Base-by-base conservation (phyloP, 2,329 filamentous ascomycete species). In the Curvularia sp. region DNA sequence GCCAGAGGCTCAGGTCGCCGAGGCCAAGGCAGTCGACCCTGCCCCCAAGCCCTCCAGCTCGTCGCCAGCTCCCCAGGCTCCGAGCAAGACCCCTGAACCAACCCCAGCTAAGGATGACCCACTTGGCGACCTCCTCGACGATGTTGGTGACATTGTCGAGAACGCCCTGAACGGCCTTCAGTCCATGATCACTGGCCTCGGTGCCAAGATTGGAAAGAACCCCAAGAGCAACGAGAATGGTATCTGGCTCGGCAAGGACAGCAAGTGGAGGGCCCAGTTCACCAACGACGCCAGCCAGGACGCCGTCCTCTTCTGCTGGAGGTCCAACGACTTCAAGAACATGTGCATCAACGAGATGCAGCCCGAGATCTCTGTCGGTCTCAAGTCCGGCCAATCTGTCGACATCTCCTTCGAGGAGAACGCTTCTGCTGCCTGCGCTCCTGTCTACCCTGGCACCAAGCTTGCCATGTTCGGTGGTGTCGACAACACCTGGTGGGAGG, bases 401-500 rank as follows among this genome's bases (percentile, higher is more conserved):
- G 75, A 74, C 49, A 61, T 82, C 26, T 80, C 79, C 39, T 73
- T 78, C 46, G 76, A 70, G 26, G 68, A 72, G 46, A 72, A 69
- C 46, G 68, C 78, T 5, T 74, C 77, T 20, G 76, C 78, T 30
- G 80, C 74, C n/a, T 82, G 77, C 67, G 69, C 79, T 5, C 71
- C 75, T 13, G 69, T 79, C 28, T 77, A 74, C 69, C 42, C 63
- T 15, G 67, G 76, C 58, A 77, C 75, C 38, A 56, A 58, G 55
- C 74, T 75, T 31, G 69, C 70, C 55, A 57, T 67, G 31, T 68
- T 68, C 55, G 80, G 80, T 38, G 79, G 79, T 66, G 65, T 81
- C 49, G 64, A 68, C 62, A 76, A 82, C 62, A 81, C 80, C 31
- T 81, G 80, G 78, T 77, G 74, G 53, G 80, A 82, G 72, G 78